Base-by-base conservation (phyloP, 352 stramenopile species). In the Phytophthora litchii region DNA sequence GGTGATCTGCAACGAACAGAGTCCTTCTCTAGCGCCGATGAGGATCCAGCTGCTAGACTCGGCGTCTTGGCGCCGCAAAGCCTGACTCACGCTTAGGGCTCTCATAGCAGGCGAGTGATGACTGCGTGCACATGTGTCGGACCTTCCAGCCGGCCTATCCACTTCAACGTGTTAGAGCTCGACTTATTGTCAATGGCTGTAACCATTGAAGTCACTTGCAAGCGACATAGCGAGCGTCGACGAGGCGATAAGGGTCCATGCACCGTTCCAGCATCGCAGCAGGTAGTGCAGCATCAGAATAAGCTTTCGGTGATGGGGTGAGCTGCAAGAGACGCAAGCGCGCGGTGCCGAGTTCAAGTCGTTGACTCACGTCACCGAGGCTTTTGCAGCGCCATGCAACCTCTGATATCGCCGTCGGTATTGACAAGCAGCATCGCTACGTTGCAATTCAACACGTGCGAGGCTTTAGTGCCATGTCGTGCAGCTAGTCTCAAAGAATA, bases 251-350 rank as follows among this genome's bases (percentile, higher is more conserved):
- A 36, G 47, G 32, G 35, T 12, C 17, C 17, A 37, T 37, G 59
- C 29, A 42, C 14, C 47, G 38, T 71, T 62, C 56, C 34, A 16
- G 11, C 34, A 60, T 50, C 16, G 35, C 54, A 70, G 57, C 35
- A 52, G 63, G 50, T 8, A 7, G n/a, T 16, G 44, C 38, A 42
- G 14, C 14, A 54, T 53, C 20, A 16, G 47, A 56, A 54, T 65
- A 70, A 70, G 61, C 27, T 70, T 70, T 66, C 61, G 55, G 55
- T 70, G 37, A 64, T 57, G 41, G 60, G 54, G 20, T 57, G 41
- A 59, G 34, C 13, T 9, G 36, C 13, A 16, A 27, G 23, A 27
- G 23, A 27, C 27, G 23, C 42, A 52, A 46, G 40, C 40, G n/a
- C 42, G 11, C 34, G 36, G 35, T 48, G 23, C 43, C 31, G 19